Conservation (phyloP, 1,284 basidiomycete species). For the Pyrrhoderma noxium region DNA sequence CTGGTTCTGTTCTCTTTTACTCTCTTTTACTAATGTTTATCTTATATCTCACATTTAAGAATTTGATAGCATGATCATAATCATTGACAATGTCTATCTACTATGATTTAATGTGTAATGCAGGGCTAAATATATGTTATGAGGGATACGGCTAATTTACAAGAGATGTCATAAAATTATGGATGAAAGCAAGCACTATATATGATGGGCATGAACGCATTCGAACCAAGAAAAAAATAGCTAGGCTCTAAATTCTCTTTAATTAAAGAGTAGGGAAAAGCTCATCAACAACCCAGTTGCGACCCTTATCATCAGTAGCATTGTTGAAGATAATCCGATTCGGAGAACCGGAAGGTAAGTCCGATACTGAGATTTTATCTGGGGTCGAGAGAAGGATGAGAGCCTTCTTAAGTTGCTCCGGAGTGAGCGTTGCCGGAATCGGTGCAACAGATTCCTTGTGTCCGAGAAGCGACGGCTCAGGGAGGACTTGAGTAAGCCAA, state of each 20-base stretch:
- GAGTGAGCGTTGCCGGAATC: constrained; percentile 43
- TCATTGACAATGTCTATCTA: too few species aligned
- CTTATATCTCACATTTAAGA: too few species aligned
- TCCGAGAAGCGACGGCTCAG: constrained; percentile 41
- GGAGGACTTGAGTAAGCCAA: constrained; percentile 55
- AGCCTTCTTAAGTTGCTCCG: constrained; percentile 69
- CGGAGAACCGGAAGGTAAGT: constrained; percentile 46
- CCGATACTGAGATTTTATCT: constrained; percentile 38
- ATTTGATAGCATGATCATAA: too few species aligned
- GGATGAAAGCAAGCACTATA: too few species aligned
- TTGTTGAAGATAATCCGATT: constrained; percentile 83
- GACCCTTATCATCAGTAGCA: constrained; percentile 38
- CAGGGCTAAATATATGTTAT: too few species aligned
- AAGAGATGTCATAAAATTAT: too few species aligned
- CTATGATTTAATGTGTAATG: too few species aligned
- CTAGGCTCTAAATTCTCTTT: not conserved
- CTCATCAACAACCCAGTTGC: constrained; percentile 13
- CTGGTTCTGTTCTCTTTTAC: too few species aligned
- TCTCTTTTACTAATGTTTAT: too few species aligned
- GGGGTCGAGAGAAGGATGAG: constrained; percentile 54
- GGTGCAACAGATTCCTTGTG: constrained; percentile 33
- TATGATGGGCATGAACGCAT: too few species aligned
- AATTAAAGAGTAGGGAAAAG: constrained; percentile 9
- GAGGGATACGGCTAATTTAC: too few species aligned
- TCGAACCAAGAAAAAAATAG: too few species aligned